phyloP scores from a whole-genome alignment of 2,329 filamentous ascomycete genomes.

The Pseudopithomyces maydicus region DNA sequence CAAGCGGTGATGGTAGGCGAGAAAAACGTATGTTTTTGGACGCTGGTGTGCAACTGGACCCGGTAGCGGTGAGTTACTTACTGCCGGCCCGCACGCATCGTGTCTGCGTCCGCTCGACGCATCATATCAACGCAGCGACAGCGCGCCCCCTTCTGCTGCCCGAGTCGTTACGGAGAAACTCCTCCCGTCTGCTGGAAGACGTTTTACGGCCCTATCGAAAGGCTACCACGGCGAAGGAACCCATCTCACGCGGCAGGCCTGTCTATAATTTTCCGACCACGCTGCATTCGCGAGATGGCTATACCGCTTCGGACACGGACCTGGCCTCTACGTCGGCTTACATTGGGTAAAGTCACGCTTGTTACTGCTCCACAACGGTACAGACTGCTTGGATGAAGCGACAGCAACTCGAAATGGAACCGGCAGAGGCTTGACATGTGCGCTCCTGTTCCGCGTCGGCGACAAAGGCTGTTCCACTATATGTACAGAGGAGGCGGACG shows the following conservation, averaged over 20 bases:
- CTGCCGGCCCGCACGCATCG: neutral
- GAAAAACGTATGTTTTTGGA: neutral
- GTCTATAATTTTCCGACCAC: constrained; percentile 25
- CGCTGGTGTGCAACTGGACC: neutral
- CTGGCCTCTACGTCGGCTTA: constrained; percentile 7
- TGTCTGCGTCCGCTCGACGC: neutral
- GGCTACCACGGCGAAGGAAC: constrained; percentile 9
- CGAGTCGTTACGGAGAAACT: constrained; percentile 24
- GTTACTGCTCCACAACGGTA: constrained; percentile 23
- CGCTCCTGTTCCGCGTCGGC: constrained; percentile 19
- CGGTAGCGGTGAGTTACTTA: neutral
- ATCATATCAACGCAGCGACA: constrained; percentile 3
- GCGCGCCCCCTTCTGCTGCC: neutral
- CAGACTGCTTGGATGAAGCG: constrained; percentile 31
- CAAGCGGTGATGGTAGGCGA: constrained; percentile 7
- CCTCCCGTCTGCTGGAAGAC: constrained; percentile 24
- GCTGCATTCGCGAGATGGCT: constrained; percentile 19
- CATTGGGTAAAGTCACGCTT: constrained; percentile 15
- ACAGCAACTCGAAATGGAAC: constrained; percentile 31
- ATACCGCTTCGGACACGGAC: constrained; percentile 32
- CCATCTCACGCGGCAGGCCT: constrained; percentile 16
- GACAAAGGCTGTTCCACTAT: constrained; percentile 26
- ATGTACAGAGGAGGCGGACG: constrained; percentile 25
- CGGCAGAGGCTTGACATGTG: constrained; percentile 26
- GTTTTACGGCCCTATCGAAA: constrained; percentile 18